Conservation (phyloP, 306 rosid species). For the Fragaria iinumae region DNA sequence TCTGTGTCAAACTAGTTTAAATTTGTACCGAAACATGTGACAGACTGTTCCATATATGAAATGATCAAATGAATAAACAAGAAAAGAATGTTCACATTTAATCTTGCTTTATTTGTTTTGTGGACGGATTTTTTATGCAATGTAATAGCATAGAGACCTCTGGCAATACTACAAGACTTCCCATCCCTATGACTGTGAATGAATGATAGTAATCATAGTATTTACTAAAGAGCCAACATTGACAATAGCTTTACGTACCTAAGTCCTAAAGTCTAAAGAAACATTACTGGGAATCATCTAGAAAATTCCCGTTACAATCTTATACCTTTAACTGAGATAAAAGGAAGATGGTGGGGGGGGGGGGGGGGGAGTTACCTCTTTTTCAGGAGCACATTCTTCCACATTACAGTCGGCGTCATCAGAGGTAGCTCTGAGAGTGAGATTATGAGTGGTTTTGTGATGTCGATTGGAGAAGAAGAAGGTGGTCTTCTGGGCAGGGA, state of each 20-base stretch:
- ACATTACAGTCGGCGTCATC: slow-evolving; percentile 82
- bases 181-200: not conserved
- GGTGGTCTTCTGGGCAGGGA: slow-evolving; percentile 33
- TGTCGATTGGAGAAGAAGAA: slow-evolving; percentile 39
- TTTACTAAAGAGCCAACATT: not conserved
- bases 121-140: not conserved
- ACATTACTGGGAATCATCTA: not conserved
- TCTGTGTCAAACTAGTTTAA: no score
- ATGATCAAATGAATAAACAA: no score
- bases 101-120: not conserved
- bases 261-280: no score
- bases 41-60: no score
- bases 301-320: not conserved
- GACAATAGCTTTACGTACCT: not conserved
- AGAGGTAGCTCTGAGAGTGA: slow-evolving; percentile 58
- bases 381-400: slow-evolving; percentile 93
- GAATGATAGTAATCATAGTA: not conserved
- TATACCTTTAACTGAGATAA: not conserved
- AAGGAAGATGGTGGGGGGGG: not conserved
- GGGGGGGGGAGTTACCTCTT: slow-evolving; percentile 50
- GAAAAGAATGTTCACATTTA: not conserved
- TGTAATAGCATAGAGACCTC: not conserved
- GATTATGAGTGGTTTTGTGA: slow-evolving; percentile 24
- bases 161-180: not conserved
- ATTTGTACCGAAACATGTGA: no score